These are phyloP conservation scores for Rhizophagus sp. DNA, from an alignment of 192 early-diverging fungal species.

Conservation along the genomic window DNA sequence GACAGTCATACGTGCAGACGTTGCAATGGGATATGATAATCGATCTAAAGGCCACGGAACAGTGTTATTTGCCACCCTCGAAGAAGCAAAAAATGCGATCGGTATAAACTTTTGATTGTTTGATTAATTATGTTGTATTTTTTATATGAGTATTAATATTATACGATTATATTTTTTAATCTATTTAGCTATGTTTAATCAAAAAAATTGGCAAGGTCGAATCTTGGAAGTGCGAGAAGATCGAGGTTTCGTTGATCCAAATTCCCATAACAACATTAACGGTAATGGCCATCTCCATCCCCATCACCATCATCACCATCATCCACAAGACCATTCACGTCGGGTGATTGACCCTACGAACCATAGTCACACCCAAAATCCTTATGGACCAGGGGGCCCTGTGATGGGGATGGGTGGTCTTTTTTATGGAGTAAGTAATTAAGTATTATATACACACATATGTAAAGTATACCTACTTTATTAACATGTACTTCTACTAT, in stretches of 20 bases:
- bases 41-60: slow-evolving; percentile 75
- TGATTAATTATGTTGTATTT: not conserved
- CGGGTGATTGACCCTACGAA: not conserved
- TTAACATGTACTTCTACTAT: not conserved
- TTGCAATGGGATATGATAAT: slow-evolving; percentile 54
- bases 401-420: not conserved
- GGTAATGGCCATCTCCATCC: slow-evolving; percentile 10
- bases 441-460: too few relatives aligned
- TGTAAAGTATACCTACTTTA: too few relatives aligned
- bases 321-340: not conserved
- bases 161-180: not conserved
- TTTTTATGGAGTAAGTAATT: not conserved
- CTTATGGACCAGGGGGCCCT: not conserved
- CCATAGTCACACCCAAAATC: slow-evolving; percentile 9
- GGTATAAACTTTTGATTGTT: slow-evolving; percentile 33
- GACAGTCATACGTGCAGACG: slow-evolving; percentile 65
- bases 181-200: slow-evolving; percentile 56
- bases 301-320: not conserved
- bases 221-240: slow-evolving; percentile 75
- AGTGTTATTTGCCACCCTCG: slow-evolving; percentile 63
- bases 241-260: slow-evolving; percentile 52
- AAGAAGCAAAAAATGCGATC: slow-evolving; percentile 72
- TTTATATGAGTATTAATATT: not conserved
- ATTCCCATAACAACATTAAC: slow-evolving; percentile 12
- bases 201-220: slow-evolving; percentile 71